phyloP scores from a whole-genome alignment of 768 basidiomycete genomes.

The Phylloporus sp. region DNA sequence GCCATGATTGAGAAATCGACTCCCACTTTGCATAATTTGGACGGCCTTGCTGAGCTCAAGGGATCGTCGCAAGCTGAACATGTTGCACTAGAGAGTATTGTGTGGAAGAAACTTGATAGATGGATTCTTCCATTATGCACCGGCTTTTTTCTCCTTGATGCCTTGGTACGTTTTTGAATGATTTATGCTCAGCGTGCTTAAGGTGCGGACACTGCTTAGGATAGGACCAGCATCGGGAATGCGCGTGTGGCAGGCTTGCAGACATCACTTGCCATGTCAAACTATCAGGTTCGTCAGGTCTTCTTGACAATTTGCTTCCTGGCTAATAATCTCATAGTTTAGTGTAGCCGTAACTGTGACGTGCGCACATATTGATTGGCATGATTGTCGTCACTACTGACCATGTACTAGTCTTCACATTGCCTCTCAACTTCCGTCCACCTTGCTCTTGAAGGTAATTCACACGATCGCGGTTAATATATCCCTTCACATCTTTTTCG shows the following conservation, averaged over 20 bases:
- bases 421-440: conserved; percentile 55
- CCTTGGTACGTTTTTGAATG: conserved; percentile 37
- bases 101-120: conserved; percentile 47
- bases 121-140: conserved; percentile 45
- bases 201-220: conserved; percentile 16
- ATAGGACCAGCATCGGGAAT: conserved; percentile 48
- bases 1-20: no score
- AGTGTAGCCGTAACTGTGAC: conserved; percentile 31
- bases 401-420: conserved; percentile 44
- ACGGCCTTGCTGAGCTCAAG: not conserved
- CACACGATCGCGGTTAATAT: not conserved
- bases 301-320: not conserved
- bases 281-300: conserved; percentile 19
- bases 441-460: conserved; percentile 47
- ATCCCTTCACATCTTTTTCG: not conserved
- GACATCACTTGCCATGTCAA: conserved; percentile 35
- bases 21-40: not conserved
- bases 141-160: conserved; percentile 46
- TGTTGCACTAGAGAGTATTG: conserved; percentile 29
- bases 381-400: no score
- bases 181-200: not conserved
- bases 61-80: conserved; percentile 7
- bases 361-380: conserved; percentile 13
- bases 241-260: conserved; percentile 58
- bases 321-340: conserved; percentile 24